phyloP scores from a whole-genome alignment of 495 filamentous ascomycete species.

The Amphirosellinia nigrospora region DNA sequence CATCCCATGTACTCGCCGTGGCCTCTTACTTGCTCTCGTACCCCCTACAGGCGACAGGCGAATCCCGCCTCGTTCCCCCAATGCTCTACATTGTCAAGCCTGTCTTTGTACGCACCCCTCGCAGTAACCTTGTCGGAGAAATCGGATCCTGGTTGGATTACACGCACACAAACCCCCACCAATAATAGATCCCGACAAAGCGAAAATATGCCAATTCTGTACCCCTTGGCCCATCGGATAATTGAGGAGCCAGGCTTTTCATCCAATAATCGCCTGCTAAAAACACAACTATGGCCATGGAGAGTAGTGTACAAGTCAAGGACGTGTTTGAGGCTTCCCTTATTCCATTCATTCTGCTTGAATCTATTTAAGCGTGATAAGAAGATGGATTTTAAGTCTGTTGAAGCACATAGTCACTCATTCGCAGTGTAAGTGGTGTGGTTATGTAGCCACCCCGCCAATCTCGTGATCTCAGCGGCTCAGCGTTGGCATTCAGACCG shows the following conservation, averaged over 20 bases:
- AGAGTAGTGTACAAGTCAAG: background rate
- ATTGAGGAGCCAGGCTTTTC: background rate
- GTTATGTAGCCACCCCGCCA: background rate
- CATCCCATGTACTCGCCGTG: background rate
- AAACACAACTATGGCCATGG: constrained; percentile 1
- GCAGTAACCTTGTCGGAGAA: constrained; percentile 22
- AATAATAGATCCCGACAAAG: constrained; percentile 16
- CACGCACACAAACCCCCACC: constrained; percentile 16
- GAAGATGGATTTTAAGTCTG: too few species aligned
- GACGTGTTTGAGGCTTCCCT: background rate
- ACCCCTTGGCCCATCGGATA: constrained; percentile 11
- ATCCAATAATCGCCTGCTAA: background rate
- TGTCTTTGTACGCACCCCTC: constrained; percentile 9
- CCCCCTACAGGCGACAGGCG: background rate
- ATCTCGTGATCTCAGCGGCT: constrained; percentile 14
- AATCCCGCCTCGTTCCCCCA: constrained; percentile 3
- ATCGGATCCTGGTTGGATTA: constrained; percentile 4
- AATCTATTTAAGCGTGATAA: background rate
- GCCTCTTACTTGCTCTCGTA: background rate
- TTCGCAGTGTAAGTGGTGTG: background rate
- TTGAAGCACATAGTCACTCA: background rate
- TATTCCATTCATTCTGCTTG: too few species aligned
- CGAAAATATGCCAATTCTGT: constrained; percentile 3
- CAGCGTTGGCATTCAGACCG: background rate
- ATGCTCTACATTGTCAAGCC: background rate